phyloP scores from a whole-genome alignment of 106 monocot species.

The Ottelia alismoides region DNA sequence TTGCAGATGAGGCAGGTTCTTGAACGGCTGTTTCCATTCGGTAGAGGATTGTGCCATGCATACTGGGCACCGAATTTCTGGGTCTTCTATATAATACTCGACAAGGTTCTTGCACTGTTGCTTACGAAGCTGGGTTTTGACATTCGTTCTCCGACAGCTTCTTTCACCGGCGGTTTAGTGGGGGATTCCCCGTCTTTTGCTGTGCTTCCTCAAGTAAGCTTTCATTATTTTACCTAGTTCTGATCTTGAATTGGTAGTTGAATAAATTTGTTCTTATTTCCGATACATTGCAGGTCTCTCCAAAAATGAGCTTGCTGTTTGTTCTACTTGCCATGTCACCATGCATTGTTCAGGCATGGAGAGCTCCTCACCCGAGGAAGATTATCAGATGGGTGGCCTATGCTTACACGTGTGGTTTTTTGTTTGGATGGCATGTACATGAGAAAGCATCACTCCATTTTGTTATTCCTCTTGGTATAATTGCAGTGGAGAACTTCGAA shows the following conservation, averaged over 20 bases:
- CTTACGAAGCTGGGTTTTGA: constrained; percentile 49
- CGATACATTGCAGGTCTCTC: constrained; percentile 46
- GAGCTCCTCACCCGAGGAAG: constrained; percentile 50
- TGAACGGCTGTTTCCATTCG: constrained; percentile 88
- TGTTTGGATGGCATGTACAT: constrained; percentile 99
- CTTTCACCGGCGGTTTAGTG: constrained; percentile 92
- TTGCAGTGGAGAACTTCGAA: constrained; percentile 55
- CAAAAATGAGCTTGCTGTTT: constrained; percentile 50
- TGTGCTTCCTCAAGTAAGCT: constrained; percentile 96
- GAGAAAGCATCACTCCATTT: constrained; percentile 99
- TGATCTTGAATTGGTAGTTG: too few species aligned
- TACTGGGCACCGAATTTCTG: constrained; percentile 99
- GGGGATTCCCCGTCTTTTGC: constrained; percentile 69
- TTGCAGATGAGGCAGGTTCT: constrained; percentile 83
- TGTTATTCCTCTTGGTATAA: constrained; percentile 66
- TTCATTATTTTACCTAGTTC: too few species aligned
- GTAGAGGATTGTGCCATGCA: constrained; percentile 87
- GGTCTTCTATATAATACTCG: constrained; percentile 93
- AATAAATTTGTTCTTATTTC: too few species aligned
- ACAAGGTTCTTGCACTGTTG: constrained; percentile 55
- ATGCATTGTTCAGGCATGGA: constrained; percentile 63
- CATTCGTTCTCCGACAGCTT: constrained; percentile 47
- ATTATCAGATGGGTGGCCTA: constrained; percentile 87
- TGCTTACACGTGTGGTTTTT: constrained; percentile 85
- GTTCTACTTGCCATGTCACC: constrained; percentile 80